Evolutionary conservation across 1,284 basidiomycete genomes (phyloP).

Genomic region (Dichomitus squalens): DNA sequence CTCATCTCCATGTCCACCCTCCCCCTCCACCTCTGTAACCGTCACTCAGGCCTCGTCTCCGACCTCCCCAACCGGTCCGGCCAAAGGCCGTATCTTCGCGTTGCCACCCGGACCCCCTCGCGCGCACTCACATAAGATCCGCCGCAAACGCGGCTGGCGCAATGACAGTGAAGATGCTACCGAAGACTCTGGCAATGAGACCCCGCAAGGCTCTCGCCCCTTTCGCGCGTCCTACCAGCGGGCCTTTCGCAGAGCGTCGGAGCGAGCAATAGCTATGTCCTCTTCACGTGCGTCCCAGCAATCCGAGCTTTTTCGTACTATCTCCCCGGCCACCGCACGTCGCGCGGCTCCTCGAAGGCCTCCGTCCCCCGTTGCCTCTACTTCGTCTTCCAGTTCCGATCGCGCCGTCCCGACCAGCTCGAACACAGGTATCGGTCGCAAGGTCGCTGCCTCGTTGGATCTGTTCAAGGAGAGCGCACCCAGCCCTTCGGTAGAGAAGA

Average conservation of each 20-base stretch:
- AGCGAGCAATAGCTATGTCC: slow-evolving; percentile 32
- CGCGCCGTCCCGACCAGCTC: slow-evolving; percentile 26
- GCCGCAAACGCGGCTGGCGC: slow-evolving; percentile 22
- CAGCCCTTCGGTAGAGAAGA: slow-evolving; percentile 46
- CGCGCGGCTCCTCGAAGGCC: slow-evolving; percentile 43
- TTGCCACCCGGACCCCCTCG: slow-evolving; percentile 24
- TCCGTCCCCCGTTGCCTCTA: slow-evolving; percentile 44
- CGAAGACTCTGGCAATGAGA: slow-evolving; percentile 30
- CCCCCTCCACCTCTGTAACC: slow-evolving; percentile 28
- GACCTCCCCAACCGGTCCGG: slow-evolving; percentile 18
- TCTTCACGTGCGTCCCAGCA: slow-evolving; percentile 29
- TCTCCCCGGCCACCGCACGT: slow-evolving; percentile 31
- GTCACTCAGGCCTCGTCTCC: slow-evolving; percentile 26
- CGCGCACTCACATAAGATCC: slow-evolving; percentile 29
- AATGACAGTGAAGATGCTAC: slow-evolving; percentile 26
- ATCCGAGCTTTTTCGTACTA: slow-evolving; percentile 28
- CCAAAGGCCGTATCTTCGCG: slow-evolving; percentile 24
- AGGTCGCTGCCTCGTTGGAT: slow-evolving; percentile 77
- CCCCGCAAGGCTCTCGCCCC: slow-evolving; percentile 25
- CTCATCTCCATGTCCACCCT: slow-evolving; percentile 26
- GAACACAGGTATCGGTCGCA: slow-evolving; percentile 65
- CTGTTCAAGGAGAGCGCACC: slow-evolving; percentile 75
- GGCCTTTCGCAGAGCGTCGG: slow-evolving; percentile 28
- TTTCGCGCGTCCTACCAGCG: slow-evolving; percentile 25
- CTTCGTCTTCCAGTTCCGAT: slow-evolving; percentile 36